Conservation (phyloP, 2,329 filamentous ascomycete genomes). For the Hypoxylon sp. region DNA sequence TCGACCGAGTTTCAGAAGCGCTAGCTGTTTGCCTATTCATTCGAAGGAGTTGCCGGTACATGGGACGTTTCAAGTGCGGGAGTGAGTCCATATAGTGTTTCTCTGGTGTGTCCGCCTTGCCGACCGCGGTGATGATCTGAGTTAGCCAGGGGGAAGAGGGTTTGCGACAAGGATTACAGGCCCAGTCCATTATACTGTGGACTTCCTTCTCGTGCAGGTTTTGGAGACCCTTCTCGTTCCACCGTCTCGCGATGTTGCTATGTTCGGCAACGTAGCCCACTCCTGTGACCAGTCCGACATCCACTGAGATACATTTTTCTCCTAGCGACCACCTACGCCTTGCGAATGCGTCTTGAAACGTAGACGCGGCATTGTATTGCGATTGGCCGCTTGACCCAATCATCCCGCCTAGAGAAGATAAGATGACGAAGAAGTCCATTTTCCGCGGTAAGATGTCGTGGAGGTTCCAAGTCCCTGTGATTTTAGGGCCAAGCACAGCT, state of each 20-base stretch:
- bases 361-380: slow-evolving; percentile 39
- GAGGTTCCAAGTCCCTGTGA: not conserved
- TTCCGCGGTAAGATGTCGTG: not conserved
- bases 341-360: slow-evolving; percentile 37
- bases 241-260: not conserved
- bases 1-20: too few species aligned
- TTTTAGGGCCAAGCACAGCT: not conserved
- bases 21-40: too few species aligned
- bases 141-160: not conserved
- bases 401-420: slow-evolving; percentile 25
- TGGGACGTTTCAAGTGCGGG: too few species aligned
- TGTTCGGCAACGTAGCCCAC: slow-evolving; percentile 23
- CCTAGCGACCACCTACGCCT: slow-evolving; percentile 10
- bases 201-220: not conserved
- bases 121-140: not conserved
- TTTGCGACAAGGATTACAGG: not conserved
- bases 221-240: not conserved
- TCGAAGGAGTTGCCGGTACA: too few species aligned
- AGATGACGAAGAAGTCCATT: slow-evolving; percentile 32
- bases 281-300: slow-evolving; percentile 14
- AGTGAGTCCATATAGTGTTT: not conserved
- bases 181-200: not conserved
- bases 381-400: slow-evolving; percentile 31
- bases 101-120: not conserved
- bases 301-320: slow-evolving; percentile 12